Conservation (phyloP, 352 stramenopile genomes). For the Phytophthora megakarya region DNA sequence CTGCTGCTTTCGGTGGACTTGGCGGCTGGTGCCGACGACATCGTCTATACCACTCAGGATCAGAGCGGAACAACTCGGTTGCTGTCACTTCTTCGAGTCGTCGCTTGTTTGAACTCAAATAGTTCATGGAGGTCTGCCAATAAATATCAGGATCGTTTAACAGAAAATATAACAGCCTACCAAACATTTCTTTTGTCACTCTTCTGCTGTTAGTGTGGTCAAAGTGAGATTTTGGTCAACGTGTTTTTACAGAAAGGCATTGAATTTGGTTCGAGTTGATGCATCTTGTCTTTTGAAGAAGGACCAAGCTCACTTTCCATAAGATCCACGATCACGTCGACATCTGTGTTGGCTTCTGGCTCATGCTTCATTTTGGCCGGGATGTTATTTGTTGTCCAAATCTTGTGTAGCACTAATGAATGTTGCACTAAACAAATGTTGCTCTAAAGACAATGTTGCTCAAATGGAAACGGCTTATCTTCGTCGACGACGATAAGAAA, state of each 20-base stretch:
- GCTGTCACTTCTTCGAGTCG: neutral
- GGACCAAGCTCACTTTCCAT: neutral
- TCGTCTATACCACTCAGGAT: conserved; percentile 17
- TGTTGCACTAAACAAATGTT: neutral
- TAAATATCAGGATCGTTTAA: neutral
- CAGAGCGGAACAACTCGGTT: neutral
- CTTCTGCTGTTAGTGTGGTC: neutral
- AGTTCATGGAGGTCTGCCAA: conserved; percentile 12
- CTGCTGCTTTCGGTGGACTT: too few species aligned
- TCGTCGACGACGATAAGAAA: neutral
- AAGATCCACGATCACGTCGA: neutral
- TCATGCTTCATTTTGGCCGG: too few species aligned
- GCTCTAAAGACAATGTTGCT: neutral
- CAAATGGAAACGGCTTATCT: too few species aligned
- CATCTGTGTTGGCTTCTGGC: neutral
- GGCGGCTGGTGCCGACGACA: neutral
- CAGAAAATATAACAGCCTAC: neutral
- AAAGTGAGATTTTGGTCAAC: neutral
- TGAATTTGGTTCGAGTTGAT: neutral
- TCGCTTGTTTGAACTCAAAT: conserved; percentile 8
- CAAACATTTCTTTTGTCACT: neutral
- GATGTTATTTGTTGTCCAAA: neutral
- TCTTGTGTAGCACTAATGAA: too few species aligned
- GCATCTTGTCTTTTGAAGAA: neutral
- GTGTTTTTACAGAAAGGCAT: neutral